Conservation (phyloP, 2,329 filamentous ascomycete genomes). For the Elsinoe perseae region DNA sequence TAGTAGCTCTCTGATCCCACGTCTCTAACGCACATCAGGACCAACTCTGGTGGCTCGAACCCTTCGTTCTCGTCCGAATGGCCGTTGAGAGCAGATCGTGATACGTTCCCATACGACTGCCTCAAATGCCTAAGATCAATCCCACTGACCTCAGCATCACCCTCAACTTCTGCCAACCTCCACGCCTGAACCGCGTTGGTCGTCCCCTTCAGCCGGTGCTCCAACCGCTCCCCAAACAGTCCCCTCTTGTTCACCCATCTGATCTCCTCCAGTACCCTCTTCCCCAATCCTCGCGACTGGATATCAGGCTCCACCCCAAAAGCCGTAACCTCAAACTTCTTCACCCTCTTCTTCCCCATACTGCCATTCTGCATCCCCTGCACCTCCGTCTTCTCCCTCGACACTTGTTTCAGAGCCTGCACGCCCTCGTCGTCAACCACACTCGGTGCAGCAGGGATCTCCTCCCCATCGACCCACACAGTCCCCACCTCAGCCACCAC, state of each 20-base stretch:
- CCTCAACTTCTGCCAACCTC: background rate
- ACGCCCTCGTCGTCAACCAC: background rate
- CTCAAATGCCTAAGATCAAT: background rate
- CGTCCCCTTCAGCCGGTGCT: background rate
- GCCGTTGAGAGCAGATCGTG: background rate
- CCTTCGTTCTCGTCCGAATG: background rate
- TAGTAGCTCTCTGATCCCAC: background rate
- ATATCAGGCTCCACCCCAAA: background rate
- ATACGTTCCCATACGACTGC: no score
- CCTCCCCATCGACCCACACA: background rate
- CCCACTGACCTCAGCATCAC: background rate
- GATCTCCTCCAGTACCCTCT: background rate
- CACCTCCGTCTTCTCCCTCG: background rate
- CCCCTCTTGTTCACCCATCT: background rate
- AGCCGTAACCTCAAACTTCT: slow-evolving; percentile 3
- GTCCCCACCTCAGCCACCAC: background rate
- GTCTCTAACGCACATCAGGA: background rate
- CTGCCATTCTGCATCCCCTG: background rate
- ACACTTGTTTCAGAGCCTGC: background rate
- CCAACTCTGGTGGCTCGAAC: background rate
- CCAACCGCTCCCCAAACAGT: background rate
- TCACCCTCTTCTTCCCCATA: background rate
- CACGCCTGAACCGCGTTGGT: background rate
- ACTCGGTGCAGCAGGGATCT: background rate
- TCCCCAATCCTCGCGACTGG: background rate